Conservation (phyloP, 805 yeast genomes). For the Candida sonorensis region DNA sequence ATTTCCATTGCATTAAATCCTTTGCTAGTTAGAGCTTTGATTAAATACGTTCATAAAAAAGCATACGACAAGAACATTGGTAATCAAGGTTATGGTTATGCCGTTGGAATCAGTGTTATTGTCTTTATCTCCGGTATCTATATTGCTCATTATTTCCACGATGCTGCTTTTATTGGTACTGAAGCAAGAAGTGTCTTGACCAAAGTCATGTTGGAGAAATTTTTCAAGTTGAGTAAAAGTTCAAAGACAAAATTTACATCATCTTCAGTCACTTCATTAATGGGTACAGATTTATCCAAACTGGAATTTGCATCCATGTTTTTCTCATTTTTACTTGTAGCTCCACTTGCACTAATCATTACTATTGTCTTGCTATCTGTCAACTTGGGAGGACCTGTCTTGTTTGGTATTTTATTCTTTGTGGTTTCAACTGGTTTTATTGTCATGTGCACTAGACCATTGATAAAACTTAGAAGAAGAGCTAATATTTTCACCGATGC, state of each 20-base stretch:
- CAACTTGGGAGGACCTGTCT: slow-evolving; percentile 65
- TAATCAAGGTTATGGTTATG: slow-evolving; percentile 70
- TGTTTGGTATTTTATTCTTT: slow-evolving; percentile 63
- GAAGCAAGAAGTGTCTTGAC: slow-evolving; percentile 63
- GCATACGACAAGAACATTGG: slow-evolving; percentile 34
- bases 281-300: slow-evolving; percentile 77
- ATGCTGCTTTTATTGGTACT: slow-evolving; percentile 58
- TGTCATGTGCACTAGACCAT: slow-evolving; percentile 37
- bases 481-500: slow-evolving; percentile 64
- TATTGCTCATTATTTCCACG: slow-evolving; percentile 59
- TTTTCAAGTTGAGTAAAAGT: slow-evolving; percentile 52
- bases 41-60: slow-evolving; percentile 51
- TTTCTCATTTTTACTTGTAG: slow-evolving; percentile 56
- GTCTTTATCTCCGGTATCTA: slow-evolving; percentile 40
- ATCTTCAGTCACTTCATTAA: slow-evolving; percentile 68
- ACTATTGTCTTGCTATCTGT: slow-evolving; percentile 56
- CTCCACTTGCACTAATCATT: slow-evolving; percentile 56
- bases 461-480: slow-evolving; percentile 47
- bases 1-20: slow-evolving; percentile 51
- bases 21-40: slow-evolving; percentile 54
- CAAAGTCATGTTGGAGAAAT: slow-evolving; percentile 58
- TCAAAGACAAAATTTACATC: slow-evolving; percentile 59
- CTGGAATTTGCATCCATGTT: slow-evolving; percentile 68
- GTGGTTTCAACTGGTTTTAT: slow-evolving; percentile 41
- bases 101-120: slow-evolving; percentile 60